Conservation (phyloP, 441 rosid species). For the Populus trichocarpa region DNA sequence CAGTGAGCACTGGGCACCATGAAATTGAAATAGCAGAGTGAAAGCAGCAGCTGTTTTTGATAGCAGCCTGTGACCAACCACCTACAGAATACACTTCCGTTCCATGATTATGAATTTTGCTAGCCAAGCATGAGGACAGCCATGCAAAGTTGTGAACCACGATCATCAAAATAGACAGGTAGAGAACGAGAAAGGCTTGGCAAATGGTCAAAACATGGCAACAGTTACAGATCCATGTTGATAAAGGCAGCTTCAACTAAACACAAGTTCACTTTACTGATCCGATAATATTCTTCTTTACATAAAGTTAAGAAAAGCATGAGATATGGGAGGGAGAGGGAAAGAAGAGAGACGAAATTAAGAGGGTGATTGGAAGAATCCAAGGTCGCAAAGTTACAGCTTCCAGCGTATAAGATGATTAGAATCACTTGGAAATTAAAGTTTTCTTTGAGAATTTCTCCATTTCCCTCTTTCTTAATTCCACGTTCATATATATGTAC, state of each 20-base stretch:
- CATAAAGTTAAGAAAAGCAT: background rate
- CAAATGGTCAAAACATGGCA: background rate
- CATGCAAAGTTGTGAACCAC: background rate
- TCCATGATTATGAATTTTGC: no score
- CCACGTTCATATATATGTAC: constrained; percentile 7
- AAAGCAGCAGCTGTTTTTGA: background rate
- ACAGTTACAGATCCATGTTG: constrained; percentile 1
- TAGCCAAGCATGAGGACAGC: no score
- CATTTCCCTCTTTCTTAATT: background rate
- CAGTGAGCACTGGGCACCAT: no score
- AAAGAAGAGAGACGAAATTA: no score
- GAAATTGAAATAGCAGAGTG: background rate
- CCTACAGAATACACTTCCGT: no score
- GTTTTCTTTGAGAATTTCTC: constrained; percentile 23
- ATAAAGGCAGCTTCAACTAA: constrained; percentile 2
- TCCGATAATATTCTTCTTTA: background rate
- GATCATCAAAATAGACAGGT: background rate
- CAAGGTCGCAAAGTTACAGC: constrained; percentile 1
- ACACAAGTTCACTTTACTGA: background rate
- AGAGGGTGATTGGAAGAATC: constrained; percentile 3
- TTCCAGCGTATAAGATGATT: background rate
- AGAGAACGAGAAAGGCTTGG: background rate
- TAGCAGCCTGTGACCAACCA: no score
- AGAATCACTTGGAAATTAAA: constrained; percentile 15
- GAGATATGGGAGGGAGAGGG: background rate